These are phyloP conservation scores for Rhizopus sp. DNA, from an alignment of 371 early-diverging fungal genomes.

Conservation along the genomic window DNA sequence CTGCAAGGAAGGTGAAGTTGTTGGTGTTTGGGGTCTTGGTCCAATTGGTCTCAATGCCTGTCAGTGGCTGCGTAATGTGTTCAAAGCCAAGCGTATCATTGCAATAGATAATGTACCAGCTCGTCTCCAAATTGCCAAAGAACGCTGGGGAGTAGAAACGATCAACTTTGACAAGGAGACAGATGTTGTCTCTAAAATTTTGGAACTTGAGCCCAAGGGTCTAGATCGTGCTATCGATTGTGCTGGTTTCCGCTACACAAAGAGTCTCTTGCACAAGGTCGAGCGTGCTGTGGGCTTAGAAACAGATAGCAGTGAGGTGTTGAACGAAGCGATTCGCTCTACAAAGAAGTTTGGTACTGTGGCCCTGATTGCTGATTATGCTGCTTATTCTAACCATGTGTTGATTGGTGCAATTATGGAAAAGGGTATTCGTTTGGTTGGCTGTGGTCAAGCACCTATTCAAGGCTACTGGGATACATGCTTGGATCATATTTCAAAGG, in stretches of 20 bases:
- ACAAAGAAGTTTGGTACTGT: conserved; percentile 55
- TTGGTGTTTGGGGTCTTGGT: conserved; percentile 64
- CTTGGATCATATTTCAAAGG: conserved; percentile 40
- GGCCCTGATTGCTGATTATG: conserved; percentile 49
- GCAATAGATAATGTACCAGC: conserved; percentile 53
- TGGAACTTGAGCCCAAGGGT: conserved; percentile 46
- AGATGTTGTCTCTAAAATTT: conserved; percentile 41
- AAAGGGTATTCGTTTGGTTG: conserved; percentile 54
- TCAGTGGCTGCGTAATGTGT: conserved; percentile 53
- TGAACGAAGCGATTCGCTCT: conserved; percentile 53
- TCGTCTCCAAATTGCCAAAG: conserved; percentile 52
- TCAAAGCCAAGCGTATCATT: conserved; percentile 55
- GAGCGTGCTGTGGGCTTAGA: conserved; percentile 52
- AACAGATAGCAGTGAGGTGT: conserved; percentile 57
- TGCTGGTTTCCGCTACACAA: conserved; percentile 30
- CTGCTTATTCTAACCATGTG: conserved; percentile 47
- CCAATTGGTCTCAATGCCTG: conserved; percentile 59
- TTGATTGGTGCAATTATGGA: conserved; percentile 67
- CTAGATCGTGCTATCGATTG: conserved; percentile 58
- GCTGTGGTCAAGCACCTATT: conserved; percentile 60
- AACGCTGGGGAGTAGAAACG: conserved; percentile 43
- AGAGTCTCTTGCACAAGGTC: conserved; percentile 11
- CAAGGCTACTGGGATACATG: conserved; percentile 55
- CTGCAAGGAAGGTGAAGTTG: conserved; percentile 46
- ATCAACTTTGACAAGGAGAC: conserved; percentile 48